Evolutionary conservation across 805 yeast species (phyloP), one percentile per base, ranked within the genome.

Genomic region (Kodamaea sagamina): DNA sequence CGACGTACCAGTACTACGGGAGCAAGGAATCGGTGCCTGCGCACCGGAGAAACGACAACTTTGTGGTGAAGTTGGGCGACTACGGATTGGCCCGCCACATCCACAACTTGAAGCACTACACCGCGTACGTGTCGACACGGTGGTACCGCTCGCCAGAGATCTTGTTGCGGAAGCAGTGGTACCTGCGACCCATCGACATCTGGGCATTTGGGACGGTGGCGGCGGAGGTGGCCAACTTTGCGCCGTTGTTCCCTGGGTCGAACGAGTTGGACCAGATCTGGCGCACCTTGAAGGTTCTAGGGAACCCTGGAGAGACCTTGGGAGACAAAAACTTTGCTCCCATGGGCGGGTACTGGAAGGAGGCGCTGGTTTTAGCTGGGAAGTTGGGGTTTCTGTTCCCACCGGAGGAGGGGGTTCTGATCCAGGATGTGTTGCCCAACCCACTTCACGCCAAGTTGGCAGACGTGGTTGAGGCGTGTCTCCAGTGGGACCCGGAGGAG

Each of bases 81-180:
- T 86, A 82, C 62, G 95, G 95, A 0, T 68, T 86, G 45, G 86
- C 92, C 9, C 75, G 93, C 52, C 78, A 77, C 46, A 67, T 77
- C 8, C 63, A 69, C 36, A 78, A 79, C 56, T 62, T 59, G 19
- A 72, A 70, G 44, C 79, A 79, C 1, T 86, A 78, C 55, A 86
- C 95, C 0, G 81, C 84, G 2, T 86, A 86, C 51, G 88, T 86
- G 5, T 81, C 92, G 0, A 86, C 95, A 0, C 75, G 95, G 54
- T 86, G 95, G 95, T 86, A 86, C 55, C 70, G 95, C 49, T 79
- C 92, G 0, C 95, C 95, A 0, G 95, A 86, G 59, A 84, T 86
- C 15, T 67, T 86, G 36, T 65, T 86, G 44, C 73, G 92, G 51
- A 81, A 77, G 49, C 74, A 73, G 4, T 67, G 62, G 53, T 84